phyloP scores from a whole-genome alignment of 768 basidiomycete genomes.

The Mrakia hoshinonis region DNA sequence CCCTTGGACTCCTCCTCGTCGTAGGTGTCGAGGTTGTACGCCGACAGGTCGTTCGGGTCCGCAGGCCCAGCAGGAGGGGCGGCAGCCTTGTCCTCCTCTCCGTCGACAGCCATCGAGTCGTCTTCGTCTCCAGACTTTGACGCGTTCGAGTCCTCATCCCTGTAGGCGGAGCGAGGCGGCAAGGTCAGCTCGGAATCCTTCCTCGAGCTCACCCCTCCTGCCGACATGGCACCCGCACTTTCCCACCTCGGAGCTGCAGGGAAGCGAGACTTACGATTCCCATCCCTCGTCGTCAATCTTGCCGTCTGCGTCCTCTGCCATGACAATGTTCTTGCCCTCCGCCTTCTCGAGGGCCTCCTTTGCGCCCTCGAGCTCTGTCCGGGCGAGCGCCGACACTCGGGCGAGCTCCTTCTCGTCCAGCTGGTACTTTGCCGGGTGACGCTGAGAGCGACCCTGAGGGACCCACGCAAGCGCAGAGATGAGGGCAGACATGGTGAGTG shows the following conservation, averaged over 20 bases:
- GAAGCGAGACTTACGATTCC: slow-evolving; percentile 68
- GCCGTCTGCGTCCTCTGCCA: slow-evolving; percentile 58
- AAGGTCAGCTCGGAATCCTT: slow-evolving; percentile 7
- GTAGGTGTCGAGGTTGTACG: slow-evolving; percentile 87
- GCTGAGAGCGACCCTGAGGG: slow-evolving; percentile 62
- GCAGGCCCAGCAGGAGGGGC: slow-evolving; percentile 36
- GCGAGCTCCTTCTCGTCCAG: slow-evolving; percentile 83
- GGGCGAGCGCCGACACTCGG: slow-evolving; percentile 76
- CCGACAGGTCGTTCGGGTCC: slow-evolving; percentile 59
- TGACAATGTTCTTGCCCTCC: slow-evolving; percentile 57
- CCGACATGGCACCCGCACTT: slow-evolving; percentile 31
- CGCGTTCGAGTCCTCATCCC: slow-evolving; percentile 43
- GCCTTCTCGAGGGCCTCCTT: slow-evolving; percentile 73
- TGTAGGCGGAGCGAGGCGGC: neutral
- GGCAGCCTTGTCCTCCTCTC: slow-evolving; percentile 25
- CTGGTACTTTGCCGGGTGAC: slow-evolving; percentile 74
- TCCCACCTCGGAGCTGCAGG: slow-evolving; percentile 29
- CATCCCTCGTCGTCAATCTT: slow-evolving; percentile 53
- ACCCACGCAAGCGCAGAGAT: slow-evolving; percentile 49
- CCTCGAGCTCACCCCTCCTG: slow-evolving; percentile 2
- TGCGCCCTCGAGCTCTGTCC: slow-evolving; percentile 83
- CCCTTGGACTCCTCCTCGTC: slow-evolving; percentile 60
- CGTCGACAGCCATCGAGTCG: slow-evolving; percentile 32
- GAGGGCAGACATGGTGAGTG: slow-evolving; percentile 24
- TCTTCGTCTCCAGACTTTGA: slow-evolving; percentile 33